Conservation (phyloP, 2,329 filamentous ascomycete genomes). For the Didymellaceae sp. region DNA sequence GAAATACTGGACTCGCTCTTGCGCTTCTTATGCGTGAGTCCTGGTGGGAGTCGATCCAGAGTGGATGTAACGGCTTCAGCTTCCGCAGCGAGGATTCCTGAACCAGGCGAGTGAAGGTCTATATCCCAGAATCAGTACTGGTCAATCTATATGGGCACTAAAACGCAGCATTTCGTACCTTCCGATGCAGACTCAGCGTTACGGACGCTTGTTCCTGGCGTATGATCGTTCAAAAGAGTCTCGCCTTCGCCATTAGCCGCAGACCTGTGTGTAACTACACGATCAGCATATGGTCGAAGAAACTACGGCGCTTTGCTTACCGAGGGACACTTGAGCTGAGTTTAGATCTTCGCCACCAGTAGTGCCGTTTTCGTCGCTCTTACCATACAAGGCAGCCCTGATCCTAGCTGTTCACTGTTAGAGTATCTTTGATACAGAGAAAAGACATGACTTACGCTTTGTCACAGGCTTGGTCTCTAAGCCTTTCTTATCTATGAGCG, state of each 20-base stretch:
- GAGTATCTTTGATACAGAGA: background rate
- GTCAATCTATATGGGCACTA: no score
- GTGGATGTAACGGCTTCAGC: constrained; percentile 28
- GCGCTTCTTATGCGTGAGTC: constrained; percentile 20
- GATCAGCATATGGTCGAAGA: no score
- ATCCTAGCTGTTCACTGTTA: constrained; percentile 3
- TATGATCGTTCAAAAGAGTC: no score
- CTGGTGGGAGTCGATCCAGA: constrained; percentile 29
- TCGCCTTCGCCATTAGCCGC: background rate
- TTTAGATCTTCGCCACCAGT: background rate
- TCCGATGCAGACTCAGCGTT: background rate
- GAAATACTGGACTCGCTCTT: constrained; percentile 21
- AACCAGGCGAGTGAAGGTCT: background rate
- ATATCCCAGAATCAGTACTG: background rate
- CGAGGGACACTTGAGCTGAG: background rate
- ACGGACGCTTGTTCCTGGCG: background rate
- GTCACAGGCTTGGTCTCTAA: constrained; percentile 1
- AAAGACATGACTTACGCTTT: background rate
- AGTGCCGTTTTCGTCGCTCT: background rate
- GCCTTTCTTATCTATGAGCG: background rate
- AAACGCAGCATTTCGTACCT: background rate
- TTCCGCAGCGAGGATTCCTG: constrained; percentile 26
- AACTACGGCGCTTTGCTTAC: background rate
- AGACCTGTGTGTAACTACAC: no score
- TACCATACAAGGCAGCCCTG: background rate